A percentile compares a stretch with the other conserved stretches of the same genome.
Conservation (phyloP, 352 stramenopile genomes). For the Globisporangium nodosum region DNA sequence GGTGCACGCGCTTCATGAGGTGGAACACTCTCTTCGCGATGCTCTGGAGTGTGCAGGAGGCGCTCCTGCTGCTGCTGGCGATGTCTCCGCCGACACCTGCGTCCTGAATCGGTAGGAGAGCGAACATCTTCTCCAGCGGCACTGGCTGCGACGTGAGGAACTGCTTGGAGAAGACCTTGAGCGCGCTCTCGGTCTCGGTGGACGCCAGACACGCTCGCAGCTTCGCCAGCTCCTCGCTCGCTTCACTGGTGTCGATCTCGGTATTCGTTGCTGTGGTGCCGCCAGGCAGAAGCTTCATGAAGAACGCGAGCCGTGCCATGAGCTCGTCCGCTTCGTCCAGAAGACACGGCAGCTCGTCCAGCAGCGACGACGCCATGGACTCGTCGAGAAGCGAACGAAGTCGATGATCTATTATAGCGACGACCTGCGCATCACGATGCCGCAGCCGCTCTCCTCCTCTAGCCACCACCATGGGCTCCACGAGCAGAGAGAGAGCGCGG, state of each 20-base stretch:
- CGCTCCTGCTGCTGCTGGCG: constrained; percentile 4
- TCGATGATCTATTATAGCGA: neutral
- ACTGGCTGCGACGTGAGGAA: constrained; percentile 22
- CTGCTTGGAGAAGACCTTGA: constrained; percentile 37
- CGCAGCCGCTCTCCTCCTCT: neutral
- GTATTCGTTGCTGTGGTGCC: neutral
- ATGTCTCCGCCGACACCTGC: constrained; percentile 9
- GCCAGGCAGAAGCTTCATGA: constrained; percentile 10
- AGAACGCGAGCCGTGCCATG: constrained; percentile 38
- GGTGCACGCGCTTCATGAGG: constrained; percentile 58
- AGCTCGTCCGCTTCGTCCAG: constrained; percentile 57
- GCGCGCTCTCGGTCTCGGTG: constrained; percentile 8
- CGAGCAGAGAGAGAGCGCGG: constrained; percentile 29
- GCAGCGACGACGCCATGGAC: constrained; percentile 41
- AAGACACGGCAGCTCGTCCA: constrained; percentile 60
- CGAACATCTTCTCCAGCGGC: constrained; percentile 20
- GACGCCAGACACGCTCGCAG: constrained; percentile 4
- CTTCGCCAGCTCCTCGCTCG: neutral
- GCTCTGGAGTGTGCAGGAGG: constrained; percentile 13
- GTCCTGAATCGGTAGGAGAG: constrained; percentile 20
- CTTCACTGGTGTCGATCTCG: neutral
- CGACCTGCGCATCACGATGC: neutral
- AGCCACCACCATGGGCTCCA: constrained; percentile 2
- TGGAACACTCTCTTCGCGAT: constrained; percentile 31
- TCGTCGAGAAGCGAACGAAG: too few species aligned